Conservation (phyloP, 306 rosid genomes). For the Purshia tridentata region DNA sequence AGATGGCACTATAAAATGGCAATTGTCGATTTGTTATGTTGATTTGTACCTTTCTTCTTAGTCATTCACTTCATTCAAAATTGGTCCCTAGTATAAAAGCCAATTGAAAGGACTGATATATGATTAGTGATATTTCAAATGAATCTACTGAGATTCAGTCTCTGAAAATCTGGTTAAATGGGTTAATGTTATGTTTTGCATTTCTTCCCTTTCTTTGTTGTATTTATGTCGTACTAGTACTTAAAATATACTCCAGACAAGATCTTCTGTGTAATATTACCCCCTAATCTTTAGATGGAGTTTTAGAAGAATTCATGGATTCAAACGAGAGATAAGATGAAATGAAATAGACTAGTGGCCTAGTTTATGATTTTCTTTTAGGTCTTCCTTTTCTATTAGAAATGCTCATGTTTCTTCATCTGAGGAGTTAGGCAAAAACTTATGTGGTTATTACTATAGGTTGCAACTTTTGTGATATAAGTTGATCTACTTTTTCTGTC, state of each 20-base stretch:
- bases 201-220: neutral
- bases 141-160: neutral
- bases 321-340: neutral
- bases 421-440: neutral
- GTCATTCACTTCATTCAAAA: neutral
- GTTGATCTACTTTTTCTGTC: constrained; percentile 49
- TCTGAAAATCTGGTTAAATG: neutral
- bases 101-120: neutral
- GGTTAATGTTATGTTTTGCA: neutral
- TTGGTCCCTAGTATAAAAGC: neutral
- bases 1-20: neutral
- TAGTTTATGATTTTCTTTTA: neutral
- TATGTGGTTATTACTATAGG: neutral
- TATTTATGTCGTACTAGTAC: neutral
- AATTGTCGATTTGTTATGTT: neutral
- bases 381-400: neutral
- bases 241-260: neutral
- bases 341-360: neutral
- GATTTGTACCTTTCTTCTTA: neutral
- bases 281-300: neutral
- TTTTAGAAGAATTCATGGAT: neutral
- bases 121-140: neutral
- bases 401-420: neutral
- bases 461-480: constrained; percentile 7
- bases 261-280: neutral